Evolutionary conservation across 441 rosid species (phyloP).

Genomic region (Rhodomyrtus psidioides): DNA sequence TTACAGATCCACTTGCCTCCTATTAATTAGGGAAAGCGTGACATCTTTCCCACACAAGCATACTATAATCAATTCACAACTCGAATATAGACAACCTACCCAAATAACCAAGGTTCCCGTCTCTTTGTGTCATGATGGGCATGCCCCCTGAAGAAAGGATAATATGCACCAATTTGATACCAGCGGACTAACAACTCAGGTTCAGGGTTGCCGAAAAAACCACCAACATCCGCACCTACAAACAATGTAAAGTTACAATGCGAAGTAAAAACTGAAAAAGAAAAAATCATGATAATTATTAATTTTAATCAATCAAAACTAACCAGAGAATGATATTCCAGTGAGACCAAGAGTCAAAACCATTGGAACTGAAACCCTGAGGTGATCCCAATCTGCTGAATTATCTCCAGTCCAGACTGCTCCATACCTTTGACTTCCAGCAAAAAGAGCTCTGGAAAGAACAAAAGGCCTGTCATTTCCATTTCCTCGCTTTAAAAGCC

Average conservation of each 20-base stretch:
- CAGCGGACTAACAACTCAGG: conserved; percentile 89
- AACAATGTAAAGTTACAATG: conserved; percentile 2
- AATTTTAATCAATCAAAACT: not conserved
- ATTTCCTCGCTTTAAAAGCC: conserved; percentile 80
- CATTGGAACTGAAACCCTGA: conserved; percentile 97
- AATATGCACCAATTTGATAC: conserved; percentile 99
- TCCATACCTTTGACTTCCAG: conserved; percentile 97
- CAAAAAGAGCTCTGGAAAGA: conserved; percentile 88
- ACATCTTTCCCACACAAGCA: not conserved
- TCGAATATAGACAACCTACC: conserved; percentile 38
- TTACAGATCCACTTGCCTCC: not conserved
- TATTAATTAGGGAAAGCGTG: not conserved
- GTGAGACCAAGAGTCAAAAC: conserved; percentile 80
- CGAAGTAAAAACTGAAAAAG: not conserved
- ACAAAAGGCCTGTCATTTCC: conserved; percentile 97
- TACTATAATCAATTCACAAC: not conserved
- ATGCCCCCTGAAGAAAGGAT: conserved; percentile 97
- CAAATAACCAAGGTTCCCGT: conserved; percentile 98
- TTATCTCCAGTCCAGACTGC: conserved; percentile 99
- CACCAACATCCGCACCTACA: conserved; percentile 97
- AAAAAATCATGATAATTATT: not conserved
- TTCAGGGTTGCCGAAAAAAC: conserved; percentile 96
- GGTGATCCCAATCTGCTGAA: conserved; percentile 95
- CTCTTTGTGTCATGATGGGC: conserved; percentile 98
- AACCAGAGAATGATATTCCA: conserved; percentile 88